Percentiles rank a stretch among this genome's conserved stretches.
phyloP scores from a whole-genome alignment of 495 filamentous ascomycete genomes.

The Hypoxylon fragiforme region DNA sequence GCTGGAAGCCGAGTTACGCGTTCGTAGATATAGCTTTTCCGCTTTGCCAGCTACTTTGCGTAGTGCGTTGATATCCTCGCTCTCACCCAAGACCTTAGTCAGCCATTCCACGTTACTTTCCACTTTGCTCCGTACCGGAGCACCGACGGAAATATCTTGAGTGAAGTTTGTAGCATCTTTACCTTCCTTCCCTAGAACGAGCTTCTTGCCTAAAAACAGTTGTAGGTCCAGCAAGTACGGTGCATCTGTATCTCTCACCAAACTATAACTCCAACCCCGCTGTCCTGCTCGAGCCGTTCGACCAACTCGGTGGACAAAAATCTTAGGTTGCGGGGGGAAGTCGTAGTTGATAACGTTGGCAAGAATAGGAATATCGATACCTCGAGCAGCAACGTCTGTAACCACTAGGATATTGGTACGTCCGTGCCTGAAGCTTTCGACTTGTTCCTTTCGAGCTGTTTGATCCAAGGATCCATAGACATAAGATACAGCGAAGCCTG shows the following conservation, averaged over 20 bases:
- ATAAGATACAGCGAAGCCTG: conserved; percentile 87
- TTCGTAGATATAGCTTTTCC: conserved; percentile 88
- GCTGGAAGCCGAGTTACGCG: conserved; percentile 81
- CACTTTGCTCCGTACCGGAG: conserved; percentile 67
- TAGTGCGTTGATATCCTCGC: conserved; percentile 70
- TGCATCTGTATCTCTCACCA: conserved; percentile 80
- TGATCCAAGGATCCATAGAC: conserved; percentile 94
- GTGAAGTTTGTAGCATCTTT: conserved; percentile 67
- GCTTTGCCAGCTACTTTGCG: conserved; percentile 78
- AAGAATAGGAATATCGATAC: conserved; percentile 95
- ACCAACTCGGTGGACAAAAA: conserved; percentile 95
- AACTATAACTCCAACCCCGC: conserved; percentile 90
- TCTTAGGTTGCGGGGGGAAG: conserved; percentile 94
- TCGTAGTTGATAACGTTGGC: conserved; percentile 99
- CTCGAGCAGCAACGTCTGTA: conserved; percentile 94
- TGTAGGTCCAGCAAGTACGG: conserved; percentile 95
- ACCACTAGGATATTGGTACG: conserved; percentile 91
- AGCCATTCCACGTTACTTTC: conserved; percentile 78
- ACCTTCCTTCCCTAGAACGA: conserved; percentile 66
- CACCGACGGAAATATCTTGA: conserved; percentile 78
- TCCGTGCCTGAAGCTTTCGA: conserved; percentile 82
- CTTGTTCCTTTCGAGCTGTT: conserved; percentile 85
- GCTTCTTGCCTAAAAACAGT: conserved; percentile 80
- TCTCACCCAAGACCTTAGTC: conserved; percentile 72
- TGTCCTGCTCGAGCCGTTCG: conserved; percentile 91